These are phyloP conservation scores for Diatrype stigma DNA, from an alignment of 2,329 filamentous ascomycete genomes.

Conservation along the genomic window DNA sequence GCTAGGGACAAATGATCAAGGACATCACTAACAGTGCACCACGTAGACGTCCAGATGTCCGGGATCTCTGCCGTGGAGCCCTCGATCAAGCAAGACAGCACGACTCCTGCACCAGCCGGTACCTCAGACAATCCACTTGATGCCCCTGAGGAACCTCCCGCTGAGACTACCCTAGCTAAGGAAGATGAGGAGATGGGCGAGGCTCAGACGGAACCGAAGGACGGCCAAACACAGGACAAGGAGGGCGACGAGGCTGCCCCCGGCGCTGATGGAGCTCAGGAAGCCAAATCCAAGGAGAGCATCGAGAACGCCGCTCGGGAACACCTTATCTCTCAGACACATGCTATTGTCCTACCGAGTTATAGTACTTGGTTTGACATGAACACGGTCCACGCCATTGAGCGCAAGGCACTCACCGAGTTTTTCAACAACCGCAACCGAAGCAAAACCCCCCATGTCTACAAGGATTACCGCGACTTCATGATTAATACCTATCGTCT, in stretches of 20 bases:
- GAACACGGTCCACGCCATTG: constrained; percentile 84
- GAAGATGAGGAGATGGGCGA: constrained; percentile 83
- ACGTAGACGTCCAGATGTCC: constrained; percentile 60
- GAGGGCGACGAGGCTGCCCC: constrained; percentile 41
- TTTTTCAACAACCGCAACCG: constrained; percentile 98
- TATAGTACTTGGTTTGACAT: constrained; percentile 99
- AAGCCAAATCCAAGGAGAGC: constrained; percentile 70
- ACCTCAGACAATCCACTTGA: constrained; percentile 62
- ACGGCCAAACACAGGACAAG: constrained; percentile 36
- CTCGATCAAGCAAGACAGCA: constrained; percentile 57
- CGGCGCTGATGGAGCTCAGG: constrained; percentile 47
- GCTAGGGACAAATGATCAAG: background rate
- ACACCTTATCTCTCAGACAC: constrained; percentile 88
- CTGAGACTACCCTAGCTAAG: constrained; percentile 54
- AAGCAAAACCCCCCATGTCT: constrained; percentile 94
- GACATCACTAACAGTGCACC: constrained; percentile 15
- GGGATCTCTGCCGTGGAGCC: constrained; percentile 45
- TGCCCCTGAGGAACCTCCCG: constrained; percentile 60
- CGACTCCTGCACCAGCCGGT: constrained; percentile 52
- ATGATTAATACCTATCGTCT: constrained; percentile 99
- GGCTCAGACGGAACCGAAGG: constrained; percentile 49
- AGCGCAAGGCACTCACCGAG: constrained; percentile 91
- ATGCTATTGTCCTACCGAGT: constrained; percentile 92
- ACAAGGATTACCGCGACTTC: constrained; percentile 98
- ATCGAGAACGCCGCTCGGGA: constrained; percentile 84